Percentiles rank a stretch among this genome's conserved stretches.
Evolutionary conservation across 2,329 filamentous ascomycete genomes (phyloP).

Genomic region (Nigrograna mackinnonii): DNA sequence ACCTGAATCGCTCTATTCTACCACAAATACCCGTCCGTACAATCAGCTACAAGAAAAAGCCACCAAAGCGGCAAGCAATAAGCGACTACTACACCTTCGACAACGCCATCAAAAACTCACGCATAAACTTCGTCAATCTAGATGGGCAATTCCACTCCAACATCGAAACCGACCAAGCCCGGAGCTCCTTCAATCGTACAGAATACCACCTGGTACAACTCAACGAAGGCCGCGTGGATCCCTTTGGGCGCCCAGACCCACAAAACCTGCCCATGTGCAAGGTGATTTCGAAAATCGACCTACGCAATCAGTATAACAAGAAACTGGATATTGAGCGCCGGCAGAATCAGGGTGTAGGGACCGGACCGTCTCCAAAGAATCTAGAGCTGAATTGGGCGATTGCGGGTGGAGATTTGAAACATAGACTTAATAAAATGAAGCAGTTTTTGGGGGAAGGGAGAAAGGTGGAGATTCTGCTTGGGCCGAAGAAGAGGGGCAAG

Average conservation of each 20-base stretch:
- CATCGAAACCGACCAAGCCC: constrained; percentile 35
- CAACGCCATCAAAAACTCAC: constrained; percentile 50
- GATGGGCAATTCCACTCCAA: constrained; percentile 39
- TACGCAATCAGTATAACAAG: constrained; percentile 50
- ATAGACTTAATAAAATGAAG: constrained; percentile 55
- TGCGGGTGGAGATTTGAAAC: constrained; percentile 71
- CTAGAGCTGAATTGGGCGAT: constrained; percentile 94
- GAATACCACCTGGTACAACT: constrained; percentile 52
- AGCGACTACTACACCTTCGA: constrained; percentile 49
- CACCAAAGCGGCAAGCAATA: constrained; percentile 39
- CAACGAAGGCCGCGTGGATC: constrained; percentile 16
- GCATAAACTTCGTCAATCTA: constrained; percentile 49
- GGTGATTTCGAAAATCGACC: constrained; percentile 63
- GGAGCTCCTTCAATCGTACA: constrained; percentile 53
- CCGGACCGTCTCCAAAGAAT: constrained; percentile 61
- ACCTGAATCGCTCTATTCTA: constrained; percentile 9
- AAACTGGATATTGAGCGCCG: constrained; percentile 49
- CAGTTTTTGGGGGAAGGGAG: constrained; percentile 75
- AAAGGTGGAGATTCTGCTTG: constrained; percentile 74
- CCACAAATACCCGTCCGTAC: constrained; percentile 17
- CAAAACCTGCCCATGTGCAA: constrained; percentile 66
- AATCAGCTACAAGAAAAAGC: constrained; percentile 26
- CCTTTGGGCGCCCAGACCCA: constrained; percentile 44
- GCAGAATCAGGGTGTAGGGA: constrained; percentile 32
- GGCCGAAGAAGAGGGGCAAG: constrained; percentile 66